Evolutionary conservation across 1,284 basidiomycete genomes (phyloP).

Genomic region (Wolfiporia cocos): DNA sequence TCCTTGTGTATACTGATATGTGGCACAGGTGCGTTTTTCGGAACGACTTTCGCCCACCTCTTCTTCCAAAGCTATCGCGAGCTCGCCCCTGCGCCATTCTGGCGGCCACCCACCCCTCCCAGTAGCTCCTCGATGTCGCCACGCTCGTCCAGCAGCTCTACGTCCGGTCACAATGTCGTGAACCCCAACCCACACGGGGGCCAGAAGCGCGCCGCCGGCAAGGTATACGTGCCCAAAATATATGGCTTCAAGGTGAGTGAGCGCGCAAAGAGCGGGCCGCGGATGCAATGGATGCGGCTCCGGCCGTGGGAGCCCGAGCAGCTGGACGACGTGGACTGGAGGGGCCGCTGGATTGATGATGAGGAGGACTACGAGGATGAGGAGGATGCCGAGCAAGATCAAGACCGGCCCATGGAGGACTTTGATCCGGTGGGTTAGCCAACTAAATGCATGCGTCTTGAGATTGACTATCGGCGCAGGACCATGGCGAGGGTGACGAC

Average conservation of each 20-base stretch:
- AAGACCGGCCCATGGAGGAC: conserved; percentile 74
- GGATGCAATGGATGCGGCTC: conserved; percentile 94
- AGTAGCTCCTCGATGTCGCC: conserved; percentile 50
- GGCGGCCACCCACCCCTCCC: conserved; percentile 50
- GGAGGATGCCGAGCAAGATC: conserved; percentile 51
- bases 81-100: conserved; percentile 83
- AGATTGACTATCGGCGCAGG: conserved; percentile 28
- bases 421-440: conserved; percentile 65
- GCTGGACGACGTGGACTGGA: conserved; percentile 82
- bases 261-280: conserved; percentile 82
- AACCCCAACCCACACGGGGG: conserved; percentile 85
- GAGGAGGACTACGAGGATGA: conserved; percentile 61
- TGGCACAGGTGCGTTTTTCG: conserved; percentile 99
- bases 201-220: conserved; percentile 79
- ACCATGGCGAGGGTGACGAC: conserved; percentile 59
- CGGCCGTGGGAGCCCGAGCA: conserved; percentile 78
- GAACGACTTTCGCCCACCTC: conserved; percentile 95
- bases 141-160: conserved; percentile 41
- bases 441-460: conserved; percentile 3
- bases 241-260: conserved; percentile 90
- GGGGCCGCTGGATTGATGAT: conserved; percentile 81
- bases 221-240: conserved; percentile 89
- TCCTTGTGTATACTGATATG: no score
- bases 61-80: conserved; percentile 98
- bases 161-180: conserved; percentile 42